A percentile compares a stretch with the other conserved stretches of the same genome.
These are phyloP conservation scores for Cystofilobasidium ferigula DNA, from an alignment of 768 basidiomycete species.

Conservation along the genomic window DNA sequence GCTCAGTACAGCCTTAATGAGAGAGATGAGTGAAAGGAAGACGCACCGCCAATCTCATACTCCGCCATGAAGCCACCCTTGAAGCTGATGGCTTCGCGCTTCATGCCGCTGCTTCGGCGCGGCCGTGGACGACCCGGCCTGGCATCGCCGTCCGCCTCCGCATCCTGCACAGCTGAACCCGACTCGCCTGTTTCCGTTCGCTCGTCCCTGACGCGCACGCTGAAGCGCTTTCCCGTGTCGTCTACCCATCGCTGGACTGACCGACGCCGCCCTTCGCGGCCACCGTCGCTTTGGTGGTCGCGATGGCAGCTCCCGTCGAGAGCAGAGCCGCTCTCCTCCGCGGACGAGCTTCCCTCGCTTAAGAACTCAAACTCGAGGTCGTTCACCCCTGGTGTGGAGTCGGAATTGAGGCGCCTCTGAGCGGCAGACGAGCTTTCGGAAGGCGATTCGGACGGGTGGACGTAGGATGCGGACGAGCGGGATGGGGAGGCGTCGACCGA, in stretches of 20 bases:
- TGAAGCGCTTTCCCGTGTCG: constrained; percentile 22
- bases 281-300: not conserved
- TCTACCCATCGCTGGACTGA: constrained; percentile 19
- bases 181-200: not conserved
- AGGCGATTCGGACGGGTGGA: constrained; percentile 16
- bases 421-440: constrained; percentile 6
- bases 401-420: not conserved
- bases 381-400: not conserved
- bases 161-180: not conserved
- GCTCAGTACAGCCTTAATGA: not conserved
- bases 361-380: constrained; percentile 27
- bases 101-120: constrained; percentile 25
- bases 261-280: not conserved
- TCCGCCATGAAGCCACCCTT: constrained; percentile 38
- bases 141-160: not conserved
- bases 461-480: not conserved
- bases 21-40: not conserved
- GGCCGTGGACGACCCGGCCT: constrained; percentile 13
- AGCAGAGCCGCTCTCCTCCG: not conserved
- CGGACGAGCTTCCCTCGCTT: constrained; percentile 15
- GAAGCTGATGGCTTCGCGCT: constrained; percentile 9
- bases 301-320: not conserved
- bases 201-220: constrained; percentile 9
- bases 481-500: not conserved
- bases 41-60: constrained; percentile 40